Base-by-base conservation (phyloP, 345 rosid genomes). In the Linum trigynum region DNA sequence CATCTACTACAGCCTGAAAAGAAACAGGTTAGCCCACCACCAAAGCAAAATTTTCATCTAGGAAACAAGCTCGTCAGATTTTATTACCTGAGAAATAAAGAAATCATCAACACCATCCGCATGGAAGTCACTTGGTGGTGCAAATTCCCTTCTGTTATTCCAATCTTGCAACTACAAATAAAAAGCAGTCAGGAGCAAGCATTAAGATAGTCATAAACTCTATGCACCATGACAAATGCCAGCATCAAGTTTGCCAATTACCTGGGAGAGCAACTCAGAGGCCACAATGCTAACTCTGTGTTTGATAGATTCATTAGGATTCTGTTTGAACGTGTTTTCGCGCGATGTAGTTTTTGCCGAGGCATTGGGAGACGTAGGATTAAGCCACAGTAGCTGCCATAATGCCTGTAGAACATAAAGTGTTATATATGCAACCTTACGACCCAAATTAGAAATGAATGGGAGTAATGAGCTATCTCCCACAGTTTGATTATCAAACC, bases 221-320 rank as follows among this genome's bases (percentile, higher is more conserved):
- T 48, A 48, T 9, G 53, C 53, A 48, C 14, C 11, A 48, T 4
- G 45, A 41, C 9, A 4, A 41, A 41, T 41, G 45, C 45, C 14
- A 48, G 53, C 15, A 9, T 48, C 11, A 38, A 15, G 23, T 36
- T 48, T 40, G 59, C 6, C 60, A 74, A 57, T 45, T 73, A 92
- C 99, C 99, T 91, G 97, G 43, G 96, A 85, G 61, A 95, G 96
- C 68, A 95, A 86, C 82, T 89, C 92, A 64, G 97, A 83, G 64
- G 83, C 91, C 59, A 80, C 92, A 78, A 73, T 67, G 76, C 85
- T 79, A 67, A 87, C 95, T 84, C 85, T 85, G 65, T 75, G 73
- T 71, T 89, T 90, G 71, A 88, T 78, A 63, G 72, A 78, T 66
- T 85, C 90, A 71, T 82, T 72, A 43, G 87, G 87, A 62, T 75